Percentiles rank a stretch among this genome's conserved stretches.
phyloP scores from a whole-genome alignment of 1,284 basidiomycete species.

The Melampsora americana region DNA sequence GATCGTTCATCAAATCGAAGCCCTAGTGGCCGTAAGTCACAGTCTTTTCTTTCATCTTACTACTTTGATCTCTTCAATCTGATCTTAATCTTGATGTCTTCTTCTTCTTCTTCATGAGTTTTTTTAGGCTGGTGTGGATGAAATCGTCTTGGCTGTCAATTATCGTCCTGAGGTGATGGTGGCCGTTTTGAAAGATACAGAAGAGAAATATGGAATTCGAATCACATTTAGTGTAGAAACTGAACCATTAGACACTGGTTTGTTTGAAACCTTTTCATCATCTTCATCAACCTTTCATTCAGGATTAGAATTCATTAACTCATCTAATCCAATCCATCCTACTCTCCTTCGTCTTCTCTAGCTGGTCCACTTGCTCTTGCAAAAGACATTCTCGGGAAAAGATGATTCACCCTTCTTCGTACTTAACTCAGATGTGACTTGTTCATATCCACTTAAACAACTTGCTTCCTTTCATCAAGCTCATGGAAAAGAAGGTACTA shows the following conservation, averaged over 20 bases:
- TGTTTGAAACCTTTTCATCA: constrained; percentile 44
- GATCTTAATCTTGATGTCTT: no score
- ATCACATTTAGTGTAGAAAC: constrained; percentile 55
- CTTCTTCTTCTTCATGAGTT: no score
- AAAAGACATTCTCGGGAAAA: constrained; percentile 59
- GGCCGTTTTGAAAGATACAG: constrained; percentile 59
- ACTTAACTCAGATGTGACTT: constrained; percentile 61
- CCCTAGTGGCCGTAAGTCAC: constrained; percentile 58
- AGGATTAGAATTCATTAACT: not conserved
- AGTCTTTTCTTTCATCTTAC: constrained; percentile 26
- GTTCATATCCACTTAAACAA: constrained; percentile 60
- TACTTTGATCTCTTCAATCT: not conserved
- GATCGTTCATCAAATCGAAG: constrained; percentile 60
- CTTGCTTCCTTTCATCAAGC: constrained; percentile 60
- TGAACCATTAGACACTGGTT: constrained; percentile 60
- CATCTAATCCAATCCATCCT: not conserved
- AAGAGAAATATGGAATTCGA: constrained; percentile 60
- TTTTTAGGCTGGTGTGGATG: constrained; percentile 59
- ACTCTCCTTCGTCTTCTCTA: constrained; percentile 46
- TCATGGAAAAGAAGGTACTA: constrained; percentile 59
- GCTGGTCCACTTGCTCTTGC: constrained; percentile 60
- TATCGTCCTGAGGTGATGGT: constrained; percentile 61
- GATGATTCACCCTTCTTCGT: constrained; percentile 62
- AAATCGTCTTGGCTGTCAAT: constrained; percentile 61
- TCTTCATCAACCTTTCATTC: not conserved